Conservation (phyloP, 164 flowering plant genomes). For the Macadamia integrifolia region DNA sequence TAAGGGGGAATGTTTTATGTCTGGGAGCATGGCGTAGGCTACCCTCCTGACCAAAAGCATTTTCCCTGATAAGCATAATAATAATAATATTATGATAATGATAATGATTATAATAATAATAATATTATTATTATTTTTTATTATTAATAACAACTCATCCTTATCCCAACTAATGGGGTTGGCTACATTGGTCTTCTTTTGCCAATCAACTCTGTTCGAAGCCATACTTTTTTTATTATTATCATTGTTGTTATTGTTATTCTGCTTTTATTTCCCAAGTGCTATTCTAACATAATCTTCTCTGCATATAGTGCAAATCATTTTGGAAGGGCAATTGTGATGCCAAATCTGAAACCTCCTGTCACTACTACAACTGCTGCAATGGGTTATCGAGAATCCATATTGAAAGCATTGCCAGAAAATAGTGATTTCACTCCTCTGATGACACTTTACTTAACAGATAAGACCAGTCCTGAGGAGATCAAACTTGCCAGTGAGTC, state of each 20-base stretch:
- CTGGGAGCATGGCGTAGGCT: too few species aligned
- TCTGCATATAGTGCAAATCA: conserved; percentile 53
- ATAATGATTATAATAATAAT: too few species aligned
- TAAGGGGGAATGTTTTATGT: too few species aligned
- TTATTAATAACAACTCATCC: too few species aligned
- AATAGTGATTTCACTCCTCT: conserved; percentile 66
- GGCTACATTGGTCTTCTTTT: too few species aligned
- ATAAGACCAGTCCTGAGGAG: conserved; percentile 74
- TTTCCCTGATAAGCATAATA: too few species aligned
- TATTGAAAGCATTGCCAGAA: conserved; percentile 67
- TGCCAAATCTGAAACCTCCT: conserved; percentile 95
- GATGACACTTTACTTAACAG: conserved; percentile 96
- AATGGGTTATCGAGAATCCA: conserved; percentile 69
- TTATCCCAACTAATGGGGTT: too few species aligned
- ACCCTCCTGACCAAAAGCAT: too few species aligned
- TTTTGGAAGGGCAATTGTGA: conserved; percentile 84
- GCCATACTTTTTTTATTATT: neutral
- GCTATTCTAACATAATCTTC: neutral
- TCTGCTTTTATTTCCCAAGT: conserved; percentile 3
- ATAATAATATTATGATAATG: too few species aligned
- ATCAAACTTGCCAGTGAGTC: conserved; percentile 90
- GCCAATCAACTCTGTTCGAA: too few species aligned
- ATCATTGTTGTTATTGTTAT: neutral
- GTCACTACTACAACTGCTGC: conserved; percentile 85
- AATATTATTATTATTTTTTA: too few species aligned